These are phyloP conservation scores for Tuber aestivum DNA, from an alignment of 495 filamentous ascomycete species.

Conservation along the genomic window DNA sequence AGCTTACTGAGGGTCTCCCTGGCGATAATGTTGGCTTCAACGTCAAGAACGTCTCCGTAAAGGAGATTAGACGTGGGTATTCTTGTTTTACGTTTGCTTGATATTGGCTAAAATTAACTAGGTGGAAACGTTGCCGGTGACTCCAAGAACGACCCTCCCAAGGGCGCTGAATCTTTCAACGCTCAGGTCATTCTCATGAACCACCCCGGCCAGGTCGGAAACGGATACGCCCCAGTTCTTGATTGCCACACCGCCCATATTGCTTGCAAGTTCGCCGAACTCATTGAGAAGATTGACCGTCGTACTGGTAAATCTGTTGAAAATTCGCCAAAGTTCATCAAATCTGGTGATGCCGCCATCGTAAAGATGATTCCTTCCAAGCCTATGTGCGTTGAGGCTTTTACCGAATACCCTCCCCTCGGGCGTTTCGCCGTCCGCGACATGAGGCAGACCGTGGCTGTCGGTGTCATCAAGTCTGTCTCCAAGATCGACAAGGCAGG, in stretches of 20 bases:
- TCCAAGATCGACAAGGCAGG: slow-evolving; percentile 65
- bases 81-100: neutral
- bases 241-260: slow-evolving; percentile 99
- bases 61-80: slow-evolving; percentile 83
- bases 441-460: slow-evolving; percentile 87
- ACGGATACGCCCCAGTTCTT: slow-evolving; percentile 95
- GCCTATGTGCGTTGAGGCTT: slow-evolving; percentile 99
- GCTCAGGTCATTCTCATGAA: slow-evolving; percentile 99
- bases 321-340: slow-evolving; percentile 92
- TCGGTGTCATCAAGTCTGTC: slow-evolving; percentile 91
- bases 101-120: slow-evolving; percentile 12
- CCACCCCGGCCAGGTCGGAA: slow-evolving; percentile 99
- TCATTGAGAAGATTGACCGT: slow-evolving; percentile 99
- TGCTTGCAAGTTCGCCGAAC: slow-evolving; percentile 99
- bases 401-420: slow-evolving; percentile 98
- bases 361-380: slow-evolving; percentile 99
- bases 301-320: slow-evolving; percentile 99
- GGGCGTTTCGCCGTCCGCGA: slow-evolving; percentile 98
- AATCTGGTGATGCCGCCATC: slow-evolving; percentile 99
- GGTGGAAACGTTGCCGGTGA: slow-evolving; percentile 97
- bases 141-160: slow-evolving; percentile 98
- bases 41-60: slow-evolving; percentile 99
- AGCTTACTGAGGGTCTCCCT: slow-evolving; percentile 90
- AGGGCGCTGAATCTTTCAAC: slow-evolving; percentile 85
- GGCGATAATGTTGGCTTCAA: slow-evolving; percentile 99